Base-by-base conservation (phyloP, 1,284 basidiomycete genomes). In the Ganoderma sp. region DNA sequence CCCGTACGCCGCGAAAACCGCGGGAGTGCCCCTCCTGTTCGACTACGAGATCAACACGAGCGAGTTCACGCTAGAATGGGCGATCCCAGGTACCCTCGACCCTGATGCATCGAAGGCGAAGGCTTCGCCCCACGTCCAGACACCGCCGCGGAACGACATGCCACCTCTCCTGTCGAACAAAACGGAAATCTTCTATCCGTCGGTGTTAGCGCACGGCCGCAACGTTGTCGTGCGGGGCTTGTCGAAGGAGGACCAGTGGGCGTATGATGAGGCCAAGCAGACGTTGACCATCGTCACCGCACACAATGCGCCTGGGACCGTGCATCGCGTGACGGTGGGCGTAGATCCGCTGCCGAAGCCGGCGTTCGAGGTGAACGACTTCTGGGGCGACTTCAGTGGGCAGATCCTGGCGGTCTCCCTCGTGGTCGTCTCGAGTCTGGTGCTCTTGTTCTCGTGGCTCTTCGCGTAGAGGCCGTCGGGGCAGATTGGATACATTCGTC, bases 151-250 rank as follows among this genome's bases (percentile, higher is more conserved):
- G 22, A 63, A 74, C 1, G 78, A 78, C 0, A 81, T 84, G 69
- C 80, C 81, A 0, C 69, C 75, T 2, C 78, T 90, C 37, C 80
- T 75, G 41, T 83, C 86, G 8, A 80, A 84, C 58, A 87, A 91
- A 73, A 95, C 94, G 14, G 94, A 95, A 78, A 89, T 96, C 63
- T 97, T 90, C 81, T 73, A 95, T 10, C 94, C 95, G 0, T 84
- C 86, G 1, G 77, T 84, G 70, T 77, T 93, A 37, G 81, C 87
- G 3, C 82, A 83, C n/a, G 87, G 86, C 0, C 81, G 90, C 63
- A 83, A 84, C 71, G 74, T 94, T 19, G 71, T 88, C 17, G 86
- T 94, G 0, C 77, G 80, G 41, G 90, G 90, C 0, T 80, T 92
- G 7, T 76, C 74, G 22, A 68, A 80, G 2, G 81, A 79, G 0